Percentiles rank a stretch among this genome's conserved stretches.
phyloP scores from a whole-genome alignment of 2,329 filamentous ascomycete genomes.

The Paecilomyces dactylethromorphus region DNA sequence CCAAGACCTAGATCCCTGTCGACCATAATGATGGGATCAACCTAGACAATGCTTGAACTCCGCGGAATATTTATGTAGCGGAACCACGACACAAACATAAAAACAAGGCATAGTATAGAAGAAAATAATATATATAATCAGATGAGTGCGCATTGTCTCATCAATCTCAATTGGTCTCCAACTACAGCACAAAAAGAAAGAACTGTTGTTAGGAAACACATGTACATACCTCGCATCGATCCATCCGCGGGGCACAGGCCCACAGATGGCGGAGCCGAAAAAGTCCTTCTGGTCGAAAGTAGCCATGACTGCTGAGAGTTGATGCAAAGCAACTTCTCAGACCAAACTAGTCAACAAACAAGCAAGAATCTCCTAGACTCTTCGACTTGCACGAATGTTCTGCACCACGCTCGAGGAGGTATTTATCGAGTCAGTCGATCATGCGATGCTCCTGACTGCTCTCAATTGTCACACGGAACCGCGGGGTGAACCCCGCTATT shows the following conservation, averaged over 20 bases:
- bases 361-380: neutral
- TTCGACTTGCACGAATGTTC: neutral
- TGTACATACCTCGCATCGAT: conserved; percentile 28
- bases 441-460: neutral
- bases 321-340: neutral
- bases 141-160: no score
- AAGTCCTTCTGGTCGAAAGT: conserved; percentile 20
- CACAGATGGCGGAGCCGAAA: conserved; percentile 30
- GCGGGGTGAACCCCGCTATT: neutral
- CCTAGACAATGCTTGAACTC: neutral
- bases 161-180: neutral
- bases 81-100: neutral
- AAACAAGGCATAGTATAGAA: neutral
- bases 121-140: no score
- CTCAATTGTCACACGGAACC: neutral
- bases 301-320: conserved; percentile 13
- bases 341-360: neutral
- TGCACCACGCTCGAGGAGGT: neutral
- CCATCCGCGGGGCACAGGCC: conserved; percentile 26
- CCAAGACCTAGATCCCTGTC: neutral
- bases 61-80: neutral
- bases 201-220: neutral
- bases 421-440: neutral
- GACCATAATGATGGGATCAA: neutral
- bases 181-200: neutral